Evolutionary conservation across 352 stramenopile species (phyloP).

Genomic region (Phytopythium mirpurense): DNA sequence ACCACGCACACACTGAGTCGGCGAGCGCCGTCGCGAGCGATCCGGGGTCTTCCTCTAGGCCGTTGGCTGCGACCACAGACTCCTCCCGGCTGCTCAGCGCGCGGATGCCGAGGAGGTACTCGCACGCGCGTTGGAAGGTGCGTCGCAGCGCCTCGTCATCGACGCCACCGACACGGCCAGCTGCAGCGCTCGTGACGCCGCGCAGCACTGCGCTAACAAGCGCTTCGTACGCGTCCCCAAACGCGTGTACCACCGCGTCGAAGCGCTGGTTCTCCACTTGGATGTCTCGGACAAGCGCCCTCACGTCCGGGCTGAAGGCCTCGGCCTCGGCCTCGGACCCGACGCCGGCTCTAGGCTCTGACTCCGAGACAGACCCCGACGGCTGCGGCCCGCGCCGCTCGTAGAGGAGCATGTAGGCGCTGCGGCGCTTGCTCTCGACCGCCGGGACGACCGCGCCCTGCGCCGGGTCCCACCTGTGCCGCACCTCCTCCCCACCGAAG

Average conservation of each 20-base stretch:
- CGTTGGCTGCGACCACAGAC: neutral
- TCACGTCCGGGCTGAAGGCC: conserved; percentile 8
- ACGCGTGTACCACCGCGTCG: conserved; percentile 29
- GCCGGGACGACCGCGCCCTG: conserved; percentile 18
- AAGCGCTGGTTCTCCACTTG: conserved; percentile 25
- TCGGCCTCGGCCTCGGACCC: too few relatives aligned
- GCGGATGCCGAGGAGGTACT: conserved; percentile 35
- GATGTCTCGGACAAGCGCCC: conserved; percentile 15
- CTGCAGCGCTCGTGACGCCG: conserved; percentile 3
- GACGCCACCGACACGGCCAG: neutral
- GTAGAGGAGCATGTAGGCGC: conserved; percentile 80
- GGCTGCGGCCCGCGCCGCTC: conserved; percentile 20
- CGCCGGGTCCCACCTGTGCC: conserved; percentile 42
- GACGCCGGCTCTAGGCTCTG: neutral
- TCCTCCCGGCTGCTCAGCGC: conserved; percentile 11
- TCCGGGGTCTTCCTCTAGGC: neutral
- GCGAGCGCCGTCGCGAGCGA: neutral
- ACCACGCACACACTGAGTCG: conserved; percentile 7
- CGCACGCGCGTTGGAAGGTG: conserved; percentile 18
- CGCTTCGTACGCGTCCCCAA: conserved; percentile 23
- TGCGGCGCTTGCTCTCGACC: conserved; percentile 60
- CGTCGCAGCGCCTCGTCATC: conserved; percentile 7
- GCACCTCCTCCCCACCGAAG: conserved; percentile 87
- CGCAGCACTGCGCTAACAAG: conserved; percentile 20
- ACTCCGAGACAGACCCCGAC: neutral